phyloP scores from a whole-genome alignment of 2,329 filamentous ascomycete genomes.

The Pleochaeta shiraiana region DNA sequence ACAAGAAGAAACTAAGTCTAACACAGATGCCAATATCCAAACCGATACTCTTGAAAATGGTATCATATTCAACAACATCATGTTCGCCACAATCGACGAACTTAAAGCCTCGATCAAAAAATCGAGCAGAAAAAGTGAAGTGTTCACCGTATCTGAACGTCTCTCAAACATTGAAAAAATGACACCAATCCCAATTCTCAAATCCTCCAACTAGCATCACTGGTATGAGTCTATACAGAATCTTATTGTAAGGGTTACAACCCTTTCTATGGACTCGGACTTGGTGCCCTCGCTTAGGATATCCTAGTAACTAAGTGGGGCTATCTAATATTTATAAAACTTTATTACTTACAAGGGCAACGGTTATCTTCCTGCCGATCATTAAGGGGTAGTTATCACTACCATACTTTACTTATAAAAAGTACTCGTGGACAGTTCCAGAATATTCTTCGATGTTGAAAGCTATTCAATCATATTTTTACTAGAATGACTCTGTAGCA shows the following conservation, averaged over 20 bases:
- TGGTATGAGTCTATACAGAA: neutral
- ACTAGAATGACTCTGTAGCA: no score
- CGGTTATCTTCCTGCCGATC: no score
- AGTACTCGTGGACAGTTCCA: no score
- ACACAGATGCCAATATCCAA: neutral
- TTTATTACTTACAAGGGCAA: no score
- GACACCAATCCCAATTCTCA: neutral
- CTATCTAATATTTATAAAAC: no score
- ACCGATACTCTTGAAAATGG: neutral
- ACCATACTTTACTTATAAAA: no score
- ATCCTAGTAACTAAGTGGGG: no score
- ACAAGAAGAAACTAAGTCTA: neutral
- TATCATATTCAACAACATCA: neutral
- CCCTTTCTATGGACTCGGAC: no score
- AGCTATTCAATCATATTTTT: no score
- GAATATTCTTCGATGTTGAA: no score
- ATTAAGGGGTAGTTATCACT: no score
- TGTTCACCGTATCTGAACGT: neutral
- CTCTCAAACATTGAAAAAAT: neutral
- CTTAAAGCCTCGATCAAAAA: neutral
- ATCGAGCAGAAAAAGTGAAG: neutral
- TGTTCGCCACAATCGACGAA: neutral
- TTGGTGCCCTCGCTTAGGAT: no score
- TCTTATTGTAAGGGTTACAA: neutral
- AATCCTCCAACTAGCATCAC: neutral